Evolutionary conservation across 176 grass and related monocot genomes (phyloP), one percentile per base, ranked within the genome.

Genomic region (Avena eriantha): DNA sequence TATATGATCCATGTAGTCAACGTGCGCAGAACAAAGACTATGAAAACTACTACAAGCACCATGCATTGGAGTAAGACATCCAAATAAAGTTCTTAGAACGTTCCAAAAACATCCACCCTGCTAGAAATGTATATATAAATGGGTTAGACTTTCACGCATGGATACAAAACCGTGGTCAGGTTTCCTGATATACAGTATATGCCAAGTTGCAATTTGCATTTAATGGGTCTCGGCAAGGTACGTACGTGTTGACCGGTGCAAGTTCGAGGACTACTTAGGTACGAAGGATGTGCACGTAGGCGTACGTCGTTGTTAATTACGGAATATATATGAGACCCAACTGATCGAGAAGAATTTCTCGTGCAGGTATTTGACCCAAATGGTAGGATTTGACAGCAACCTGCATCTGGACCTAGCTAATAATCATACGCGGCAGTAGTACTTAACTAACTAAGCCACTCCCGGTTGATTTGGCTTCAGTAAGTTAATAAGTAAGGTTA

Each of bases 311-410:
- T 60, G 77, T 61, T 39, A 60, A 53, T 53, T 53, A 21, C 18
- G 16, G 16, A 15, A 19, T 55, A 53, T 55, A 53, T 15, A 16
- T 17, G 51, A 54, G 15, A 54, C 17, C 51, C 4, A 54, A 54
- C 51, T 17, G 14, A 53, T 46, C 14, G 15, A 53, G 29, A 29
- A 29, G 29, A 29, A 29, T 29, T 29, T 88, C 49, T 48, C 22
- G 18, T 63, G 55, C 35, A 21, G 55, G 1, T 21, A 60, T 48
- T 61, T 80, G 85, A 86, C 54, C 53, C 48, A 77, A 61, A 46
- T 10, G 45, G 7, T 46, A 46, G 45, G 54, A 56, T 56, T 56
- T 56, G 54, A 56, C 54, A 56, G 18, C 54, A 41, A 16, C 61
- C 35, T 36, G 35, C 43, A 45, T 1, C 24, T 24, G 60, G 17